Evolutionary conservation across 305 asterid genomes (phyloP).

Genomic region (Rubia peregrina): DNA sequence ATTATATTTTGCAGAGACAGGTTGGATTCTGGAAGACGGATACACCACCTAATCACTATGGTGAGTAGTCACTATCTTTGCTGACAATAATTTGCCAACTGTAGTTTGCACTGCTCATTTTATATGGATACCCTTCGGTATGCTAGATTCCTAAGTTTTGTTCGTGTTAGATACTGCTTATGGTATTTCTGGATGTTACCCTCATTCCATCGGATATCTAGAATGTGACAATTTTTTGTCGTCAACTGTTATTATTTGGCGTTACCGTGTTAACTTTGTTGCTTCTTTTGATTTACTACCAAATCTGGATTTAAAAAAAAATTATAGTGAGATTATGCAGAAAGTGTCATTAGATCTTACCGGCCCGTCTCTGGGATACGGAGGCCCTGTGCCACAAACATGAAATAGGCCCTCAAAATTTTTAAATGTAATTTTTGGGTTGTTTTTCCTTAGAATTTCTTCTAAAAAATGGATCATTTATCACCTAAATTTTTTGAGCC

Average conservation of each 20-base stretch:
- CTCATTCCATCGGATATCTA: neutral
- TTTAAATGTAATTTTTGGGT: no score
- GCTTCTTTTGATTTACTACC: constrained; percentile 2
- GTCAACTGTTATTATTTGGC: neutral
- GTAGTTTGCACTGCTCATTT: neutral
- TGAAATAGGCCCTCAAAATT: no score
- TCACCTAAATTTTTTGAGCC: no score
- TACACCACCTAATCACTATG: constrained; percentile 17
- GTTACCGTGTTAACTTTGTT: neutral
- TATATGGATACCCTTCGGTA: neutral
- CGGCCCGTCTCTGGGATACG: no score
- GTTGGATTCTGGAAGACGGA: constrained; percentile 26
- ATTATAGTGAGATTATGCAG: neutral
- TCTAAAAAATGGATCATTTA: no score
- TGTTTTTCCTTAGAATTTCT: no score
- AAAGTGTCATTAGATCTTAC: neutral
- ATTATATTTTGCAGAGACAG: constrained; percentile 22
- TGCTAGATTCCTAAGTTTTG: neutral
- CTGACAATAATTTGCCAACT: neutral
- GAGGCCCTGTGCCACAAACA: no score
- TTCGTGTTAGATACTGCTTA: neutral
- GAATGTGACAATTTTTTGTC: neutral
- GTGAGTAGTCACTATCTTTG: constrained; percentile 19
- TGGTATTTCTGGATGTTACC: neutral
- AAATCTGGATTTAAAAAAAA: neutral